Base-by-base conservation (phyloP, 306 rosid genomes). In the Pterocarpus macrocarpus region DNA sequence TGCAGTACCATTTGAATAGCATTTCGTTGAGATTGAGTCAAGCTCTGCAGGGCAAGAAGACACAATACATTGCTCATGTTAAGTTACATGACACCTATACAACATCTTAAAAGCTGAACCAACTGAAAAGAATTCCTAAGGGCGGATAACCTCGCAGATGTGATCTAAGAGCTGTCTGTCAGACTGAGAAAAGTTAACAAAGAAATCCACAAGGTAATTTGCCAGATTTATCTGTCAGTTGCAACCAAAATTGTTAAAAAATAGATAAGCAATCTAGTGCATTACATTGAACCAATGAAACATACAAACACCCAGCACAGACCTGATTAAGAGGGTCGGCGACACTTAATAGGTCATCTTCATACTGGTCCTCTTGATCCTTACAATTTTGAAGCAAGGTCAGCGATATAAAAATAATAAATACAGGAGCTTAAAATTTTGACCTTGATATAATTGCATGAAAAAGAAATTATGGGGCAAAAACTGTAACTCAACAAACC, bases 311-410 rank as follows among this genome's bases (percentile, higher is more conserved):
- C 66, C 33, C 15, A 79, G 44, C 30, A 22, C 72, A 72, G 65
- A 95, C 99, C 95, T 95, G 95, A 78, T 90, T 90, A 59, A 95
- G 94, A 70, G 99, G 97, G 85, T 95, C 99, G 0, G 94, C 90
- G 32, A 88, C 89, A 76, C 88, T 81, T 47, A 91, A 82, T 63
- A 90, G 88, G 82, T 90, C 90, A 77, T 91, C 97, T 80, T 89
- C 93, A 71, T 95, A 91, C 72, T 84, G 90, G 77, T 91, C 95
- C 61, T 87, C 97, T 75, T 86, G 89, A 76, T 93, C 97, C 99
- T 95, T 61, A 82, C 53, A 69, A 83, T 72, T 73, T 41, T 71
- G 64, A 82, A 87, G 43, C 30, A 72, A 69, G 73, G 73, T 88
- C 57, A 81, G 71, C 44, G 70, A 87, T 57, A 69, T 63, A 58